Evolutionary conservation across 208 protist species (phyloP), one percentile per base, ranked within the genome.

Genomic region (Naegleria lovaniensis): DNA sequence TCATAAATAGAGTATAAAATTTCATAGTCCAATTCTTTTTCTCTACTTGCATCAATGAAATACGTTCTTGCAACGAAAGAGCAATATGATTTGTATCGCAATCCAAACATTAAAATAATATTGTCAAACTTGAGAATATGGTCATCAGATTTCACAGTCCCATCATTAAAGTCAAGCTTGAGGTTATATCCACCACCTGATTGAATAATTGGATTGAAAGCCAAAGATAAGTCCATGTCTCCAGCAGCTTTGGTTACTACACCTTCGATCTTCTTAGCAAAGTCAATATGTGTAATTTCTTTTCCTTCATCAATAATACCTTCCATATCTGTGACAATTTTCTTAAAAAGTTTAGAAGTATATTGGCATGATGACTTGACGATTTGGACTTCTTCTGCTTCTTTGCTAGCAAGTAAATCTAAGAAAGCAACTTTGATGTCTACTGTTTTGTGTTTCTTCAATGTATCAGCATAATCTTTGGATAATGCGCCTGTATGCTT

Each of bases 201-300:
- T 88, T 88, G 84, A 88, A 88, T 88, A 13, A 88, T 36, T 39
- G 84, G 84, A 5, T n/a, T 52, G 36, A 88, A 88, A 58, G 41
- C 13, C 15, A 25, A 40, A 51, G 15, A 15, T 9, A 87, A 29
- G 6, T 52, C 83, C 15, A 58, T 39, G 38, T 88, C 84, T 39
- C 5, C 19, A 33, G 13, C 6, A n/a, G 13, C 84, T 29, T 58
- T 88, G 9, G 39, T 52, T 19, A 88, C 43, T n/a, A 25, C 16
- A 1, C 55, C 41, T 88, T 88, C 84, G 16, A 88, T 38, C 5
- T n/a, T 29, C n/a, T n/a, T 16, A 19, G 84, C 39, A 13, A 88
- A 88, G 51, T 88, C 5, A 39, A 5, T 58, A 29, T 88, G 84
- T 58, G 39, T 48, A 13, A 58, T 88, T 38, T 58, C 15, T 36